phyloP scores from a whole-genome alignment of 495 filamentous ascomycete genomes.

The Tuber umbilicatum region DNA sequence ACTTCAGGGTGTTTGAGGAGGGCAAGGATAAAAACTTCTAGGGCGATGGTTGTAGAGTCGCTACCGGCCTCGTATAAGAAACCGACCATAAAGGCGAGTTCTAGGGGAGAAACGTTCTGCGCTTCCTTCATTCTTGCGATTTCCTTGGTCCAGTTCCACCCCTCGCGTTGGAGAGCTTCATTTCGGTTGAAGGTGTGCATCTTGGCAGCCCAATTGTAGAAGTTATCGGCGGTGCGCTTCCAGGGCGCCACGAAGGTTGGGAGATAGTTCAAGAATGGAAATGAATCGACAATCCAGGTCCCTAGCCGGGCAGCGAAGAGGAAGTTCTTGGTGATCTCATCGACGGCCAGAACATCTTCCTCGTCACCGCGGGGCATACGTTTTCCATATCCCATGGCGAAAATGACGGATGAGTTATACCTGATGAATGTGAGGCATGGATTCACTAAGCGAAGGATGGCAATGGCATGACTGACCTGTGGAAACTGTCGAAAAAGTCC shows the following conservation, averaged over 20 bases:
- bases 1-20: slow-evolving; percentile 41
- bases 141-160: slow-evolving; percentile 4
- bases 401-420: slow-evolving; percentile 1
- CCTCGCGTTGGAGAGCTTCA: not conserved
- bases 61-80: slow-evolving; percentile 54
- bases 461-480: not conserved
- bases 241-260: not conserved
- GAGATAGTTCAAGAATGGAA: slow-evolving; percentile 4
- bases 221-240: not conserved
- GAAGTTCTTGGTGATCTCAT: not conserved
- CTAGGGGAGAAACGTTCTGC: not conserved
- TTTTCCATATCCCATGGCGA: not conserved
- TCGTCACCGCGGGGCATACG: slow-evolving; percentile 3
- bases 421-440: not conserved
- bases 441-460: not conserved
- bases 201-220: not conserved
- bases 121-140: slow-evolving; percentile 1
- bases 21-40: slow-evolving; percentile 33
- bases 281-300: not conserved
- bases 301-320: not conserved
- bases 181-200: not conserved
- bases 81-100: slow-evolving; percentile 46
- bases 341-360: not conserved
- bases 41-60: slow-evolving; percentile 50
- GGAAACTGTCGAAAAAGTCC: not conserved